Percentiles rank a stretch among this genome's conserved stretches.
Evolutionary conservation across 2,329 filamentous ascomycete species (phyloP).

Genomic region (Sclerotinia nivalis): DNA sequence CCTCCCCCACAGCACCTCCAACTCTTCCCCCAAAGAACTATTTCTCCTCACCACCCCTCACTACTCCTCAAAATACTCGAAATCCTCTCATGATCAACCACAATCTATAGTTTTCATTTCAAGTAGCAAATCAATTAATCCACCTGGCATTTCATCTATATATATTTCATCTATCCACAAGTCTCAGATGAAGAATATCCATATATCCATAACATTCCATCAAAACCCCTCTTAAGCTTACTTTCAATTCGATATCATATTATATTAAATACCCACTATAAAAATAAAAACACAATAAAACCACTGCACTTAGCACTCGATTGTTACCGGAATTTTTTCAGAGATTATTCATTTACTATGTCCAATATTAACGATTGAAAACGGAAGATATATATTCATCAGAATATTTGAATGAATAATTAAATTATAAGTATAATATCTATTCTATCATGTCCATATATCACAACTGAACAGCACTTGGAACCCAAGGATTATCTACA

Average conservation of each 20-base stretch:
- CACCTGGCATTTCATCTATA: neutral
- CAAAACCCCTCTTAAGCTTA: too few relatives aligned
- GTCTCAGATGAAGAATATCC: slow-evolving; percentile 29
- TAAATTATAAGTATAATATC: too few relatives aligned
- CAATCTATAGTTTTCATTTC: slow-evolving; percentile 37
- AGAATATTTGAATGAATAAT: too few relatives aligned
- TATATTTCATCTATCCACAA: slow-evolving; percentile 25
- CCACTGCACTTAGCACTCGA: slow-evolving; percentile 48
- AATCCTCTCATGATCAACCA: slow-evolving; percentile 49
- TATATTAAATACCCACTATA: neutral
- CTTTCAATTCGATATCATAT: too few relatives aligned
- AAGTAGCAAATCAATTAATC: slow-evolving; percentile 25
- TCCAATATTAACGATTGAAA: too few relatives aligned
- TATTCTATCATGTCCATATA: too few relatives aligned
- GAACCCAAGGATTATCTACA: neutral
- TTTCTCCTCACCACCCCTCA: slow-evolving; percentile 48
- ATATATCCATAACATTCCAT: neutral
- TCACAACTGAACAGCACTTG: neutral
- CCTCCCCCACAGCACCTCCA: slow-evolving; percentile 33
- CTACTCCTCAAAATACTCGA: slow-evolving; percentile 51
- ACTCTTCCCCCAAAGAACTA: slow-evolving; percentile 49
- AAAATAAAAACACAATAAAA: neutral
- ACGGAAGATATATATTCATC: too few relatives aligned
- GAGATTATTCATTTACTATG: slow-evolving; percentile 58
- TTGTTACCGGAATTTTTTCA: slow-evolving; percentile 55